Conservation (phyloP, 1,284 basidiomycete genomes). For the Fomes fomentarius region DNA sequence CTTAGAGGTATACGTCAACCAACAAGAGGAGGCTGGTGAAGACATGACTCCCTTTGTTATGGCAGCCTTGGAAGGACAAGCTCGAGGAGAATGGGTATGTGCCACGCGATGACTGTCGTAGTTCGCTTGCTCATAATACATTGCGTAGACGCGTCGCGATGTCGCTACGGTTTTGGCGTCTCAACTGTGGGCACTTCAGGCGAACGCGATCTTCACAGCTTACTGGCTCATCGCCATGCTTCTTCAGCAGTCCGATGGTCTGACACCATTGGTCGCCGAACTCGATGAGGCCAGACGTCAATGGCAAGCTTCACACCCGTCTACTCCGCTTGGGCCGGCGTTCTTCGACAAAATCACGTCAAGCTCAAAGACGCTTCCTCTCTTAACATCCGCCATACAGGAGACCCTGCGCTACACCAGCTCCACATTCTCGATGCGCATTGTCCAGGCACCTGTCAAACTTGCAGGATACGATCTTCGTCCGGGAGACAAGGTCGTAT, state of each 20-base stretch:
- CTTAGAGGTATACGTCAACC: conserved; percentile 31
- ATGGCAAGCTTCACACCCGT: conserved; percentile 19
- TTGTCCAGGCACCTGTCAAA: conserved; percentile 24
- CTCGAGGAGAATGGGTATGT: conserved; percentile 26
- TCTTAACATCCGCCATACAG: conserved; percentile 35
- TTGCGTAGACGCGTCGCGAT: conserved; percentile 7
- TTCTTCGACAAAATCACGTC: conserved; percentile 18
- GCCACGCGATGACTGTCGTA: background rate
- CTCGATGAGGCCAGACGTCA: conserved; percentile 23
- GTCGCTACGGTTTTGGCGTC: conserved; percentile 20
- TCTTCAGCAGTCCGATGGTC: conserved; percentile 30
- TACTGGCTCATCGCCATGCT: conserved; percentile 35
- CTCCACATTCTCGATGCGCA: conserved; percentile 34
- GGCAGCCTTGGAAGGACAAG: conserved; percentile 7
- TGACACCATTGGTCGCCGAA: conserved; percentile 31
- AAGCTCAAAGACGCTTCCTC: conserved; percentile 23
- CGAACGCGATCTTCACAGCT: conserved; percentile 36
- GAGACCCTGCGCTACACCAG: conserved; percentile 38
- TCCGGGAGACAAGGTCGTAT: conserved; percentile 31
- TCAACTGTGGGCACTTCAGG: conserved; percentile 35
- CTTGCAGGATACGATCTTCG: conserved; percentile 25
- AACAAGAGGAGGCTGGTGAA: conserved; percentile 16
- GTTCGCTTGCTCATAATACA: background rate
- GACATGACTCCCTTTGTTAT: conserved; percentile 24
- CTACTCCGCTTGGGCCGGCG: conserved; percentile 9